Percentiles rank a stretch among this genome's conserved stretches.
Evolutionary conservation across 2,329 filamentous ascomycete genomes (phyloP).

Genomic region (Lasiodiplodia sp.): DNA sequence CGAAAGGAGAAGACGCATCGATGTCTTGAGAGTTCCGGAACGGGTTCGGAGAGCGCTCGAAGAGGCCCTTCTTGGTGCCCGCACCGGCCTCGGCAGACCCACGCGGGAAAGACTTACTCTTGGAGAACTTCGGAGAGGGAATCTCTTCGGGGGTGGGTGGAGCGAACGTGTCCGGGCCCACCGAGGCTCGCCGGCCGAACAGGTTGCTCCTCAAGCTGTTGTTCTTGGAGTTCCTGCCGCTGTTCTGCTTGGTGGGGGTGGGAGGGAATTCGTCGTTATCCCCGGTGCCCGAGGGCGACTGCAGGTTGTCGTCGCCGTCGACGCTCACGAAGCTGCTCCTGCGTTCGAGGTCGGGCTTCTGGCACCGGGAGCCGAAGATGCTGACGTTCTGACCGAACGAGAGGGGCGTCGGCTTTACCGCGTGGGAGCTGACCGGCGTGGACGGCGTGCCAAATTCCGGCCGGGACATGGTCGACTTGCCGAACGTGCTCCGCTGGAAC

Average conservation of each 20-base stretch:
- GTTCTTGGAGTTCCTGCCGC: slow-evolving; percentile 56
- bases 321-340: slow-evolving; percentile 79
- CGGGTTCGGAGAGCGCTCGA: slow-evolving; percentile 29
- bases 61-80: slow-evolving; percentile 23
- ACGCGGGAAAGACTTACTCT: slow-evolving; percentile 47
- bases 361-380: slow-evolving; percentile 61
- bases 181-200: slow-evolving; percentile 55
- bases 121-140: slow-evolving; percentile 37
- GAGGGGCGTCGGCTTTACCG: slow-evolving; percentile 67
- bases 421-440: slow-evolving; percentile 76
- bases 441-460: slow-evolving; percentile 81
- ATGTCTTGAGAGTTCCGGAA: slow-evolving; percentile 21
- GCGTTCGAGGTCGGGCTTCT: slow-evolving; percentile 50
- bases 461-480: slow-evolving; percentile 68
- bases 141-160: slow-evolving; percentile 43
- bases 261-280: slow-evolving; percentile 83
- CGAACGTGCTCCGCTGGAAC: slow-evolving; percentile 61
- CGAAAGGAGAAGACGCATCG: slow-evolving; percentile 12
- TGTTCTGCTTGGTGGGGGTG: slow-evolving; percentile 82
- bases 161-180: slow-evolving; percentile 56
- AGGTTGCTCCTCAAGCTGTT: slow-evolving; percentile 60
- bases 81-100: slow-evolving; percentile 18
- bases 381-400: slow-evolving; percentile 71
- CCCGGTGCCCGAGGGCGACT: slow-evolving; percentile 62
- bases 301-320: slow-evolving; percentile 76